phyloP scores from a whole-genome alignment of 345 rosid species.

The Raphanus sativus region DNA sequence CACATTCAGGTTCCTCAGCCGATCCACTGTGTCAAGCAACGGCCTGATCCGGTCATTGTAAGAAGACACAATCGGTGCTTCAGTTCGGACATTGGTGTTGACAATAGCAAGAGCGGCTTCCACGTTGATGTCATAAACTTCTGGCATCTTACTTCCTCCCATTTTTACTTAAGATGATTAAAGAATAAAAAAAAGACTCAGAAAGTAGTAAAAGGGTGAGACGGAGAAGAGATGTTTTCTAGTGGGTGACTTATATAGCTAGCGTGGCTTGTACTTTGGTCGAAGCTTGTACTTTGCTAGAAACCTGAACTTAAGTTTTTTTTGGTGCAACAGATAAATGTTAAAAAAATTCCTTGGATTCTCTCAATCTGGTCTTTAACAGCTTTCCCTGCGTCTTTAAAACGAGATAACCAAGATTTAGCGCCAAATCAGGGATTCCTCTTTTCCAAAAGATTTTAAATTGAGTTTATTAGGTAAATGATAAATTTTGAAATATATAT shows the following conservation, averaged over 20 bases:
- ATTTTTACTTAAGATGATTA: neutral
- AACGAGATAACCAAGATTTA: neutral
- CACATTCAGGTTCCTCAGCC: conserved; percentile 30
- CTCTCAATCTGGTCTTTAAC: neutral
- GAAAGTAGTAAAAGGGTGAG: neutral
- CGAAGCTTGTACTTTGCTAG: neutral
- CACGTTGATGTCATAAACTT: neutral
- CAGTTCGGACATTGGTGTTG: neutral
- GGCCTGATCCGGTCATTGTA: conserved; percentile 21
- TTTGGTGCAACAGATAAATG: neutral
- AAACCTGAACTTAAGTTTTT: neutral
- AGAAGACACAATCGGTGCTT: conserved; percentile 21
- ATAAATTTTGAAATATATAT: neutral
- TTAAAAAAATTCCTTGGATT: neutral
- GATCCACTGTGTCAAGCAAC: conserved; percentile 32
- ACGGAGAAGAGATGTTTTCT: neutral
- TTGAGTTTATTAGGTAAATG: neutral
- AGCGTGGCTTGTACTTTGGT: neutral
- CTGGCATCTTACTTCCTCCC: neutral
- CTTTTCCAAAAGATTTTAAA: neutral
- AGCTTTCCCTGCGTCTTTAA: neutral
- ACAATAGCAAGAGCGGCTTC: conserved; percentile 1
- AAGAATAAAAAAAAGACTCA: neutral
- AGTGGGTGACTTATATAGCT: neutral
- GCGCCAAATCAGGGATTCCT: neutral